phyloP scores from a whole-genome alignment of 176 grass and related monocot genomes.

The Olyra latifolia region DNA sequence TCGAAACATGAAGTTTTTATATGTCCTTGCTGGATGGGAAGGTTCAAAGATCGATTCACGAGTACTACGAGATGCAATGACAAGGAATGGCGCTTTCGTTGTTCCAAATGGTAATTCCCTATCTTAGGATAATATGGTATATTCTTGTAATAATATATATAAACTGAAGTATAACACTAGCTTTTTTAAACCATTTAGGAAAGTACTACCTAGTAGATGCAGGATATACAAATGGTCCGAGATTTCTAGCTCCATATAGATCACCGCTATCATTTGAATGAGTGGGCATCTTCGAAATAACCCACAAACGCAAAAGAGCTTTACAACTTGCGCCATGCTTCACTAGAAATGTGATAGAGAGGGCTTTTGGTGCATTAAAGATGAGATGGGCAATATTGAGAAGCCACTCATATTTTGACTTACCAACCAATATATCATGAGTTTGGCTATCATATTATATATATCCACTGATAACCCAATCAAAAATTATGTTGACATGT shows the following conservation, averaged over 20 bases:
- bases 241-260: neutral
- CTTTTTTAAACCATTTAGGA: neutral
- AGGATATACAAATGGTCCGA: neutral
- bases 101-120: neutral
- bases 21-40: neutral
- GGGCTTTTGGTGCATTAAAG: neutral
- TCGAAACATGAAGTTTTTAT: neutral
- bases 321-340: neutral
- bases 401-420: too few species aligned
- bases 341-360: neutral
- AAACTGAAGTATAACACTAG: neutral
- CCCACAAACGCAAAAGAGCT: neutral
- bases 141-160: too few species aligned
- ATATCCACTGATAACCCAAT: too few species aligned
- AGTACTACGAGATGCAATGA: neutral
- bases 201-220: neutral
- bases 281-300: neutral
- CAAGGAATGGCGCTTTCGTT: neutral
- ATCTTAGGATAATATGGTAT: neutral
- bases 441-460: too few species aligned
- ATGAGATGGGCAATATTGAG: neutral
- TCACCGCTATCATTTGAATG: neutral
- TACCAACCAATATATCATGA: too few species aligned
- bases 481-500: too few species aligned
- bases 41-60: neutral